Conservation (phyloP, 164 flowering plant genomes). For the Vitis cinerea region DNA sequence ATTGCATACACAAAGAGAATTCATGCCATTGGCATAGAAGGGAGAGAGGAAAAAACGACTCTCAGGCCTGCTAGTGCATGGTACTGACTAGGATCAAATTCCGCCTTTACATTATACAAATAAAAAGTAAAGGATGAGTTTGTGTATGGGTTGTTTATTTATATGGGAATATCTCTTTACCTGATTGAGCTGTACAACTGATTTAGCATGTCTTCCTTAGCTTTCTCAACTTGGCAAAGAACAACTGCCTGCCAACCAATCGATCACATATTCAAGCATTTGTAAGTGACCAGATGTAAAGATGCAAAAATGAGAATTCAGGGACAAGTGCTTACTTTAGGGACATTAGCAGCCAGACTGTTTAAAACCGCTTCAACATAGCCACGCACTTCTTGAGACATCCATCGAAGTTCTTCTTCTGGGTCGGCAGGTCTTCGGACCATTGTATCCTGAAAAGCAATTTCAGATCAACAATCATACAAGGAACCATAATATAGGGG, state of each 20-base stretch:
- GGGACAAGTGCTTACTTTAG: conserved; percentile 52
- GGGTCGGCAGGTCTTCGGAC: conserved; percentile 96
- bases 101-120: not conserved
- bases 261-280: not conserved
- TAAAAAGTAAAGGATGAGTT: not conserved
- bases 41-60: too few species aligned
- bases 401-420: conserved; percentile 99
- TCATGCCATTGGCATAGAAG: too few species aligned
- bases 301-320: not conserved
- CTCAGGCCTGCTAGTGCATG: too few species aligned
- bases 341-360: conserved; percentile 98
- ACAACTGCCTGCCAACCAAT: conserved; percentile 84
- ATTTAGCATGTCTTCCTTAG: conserved; percentile 98
- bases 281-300: not conserved
- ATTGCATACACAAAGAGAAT: too few species aligned
- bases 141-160: too few species aligned
- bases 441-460: conserved; percentile 77
- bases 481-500: too few species aligned
- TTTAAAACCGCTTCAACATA: conserved; percentile 99
- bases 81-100: too few species aligned
- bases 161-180: conserved; percentile 26
- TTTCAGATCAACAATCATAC: not conserved
- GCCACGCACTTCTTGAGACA: conserved; percentile 99
- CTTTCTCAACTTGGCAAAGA: conserved; percentile 99
- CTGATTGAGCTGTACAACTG: conserved; percentile 91